Percentiles rank a stretch among this genome's conserved stretches.
These are phyloP conservation scores for Curvularia sp. DNA, from an alignment of 2,329 filamentous ascomycete species.

Conservation along the genomic window DNA sequence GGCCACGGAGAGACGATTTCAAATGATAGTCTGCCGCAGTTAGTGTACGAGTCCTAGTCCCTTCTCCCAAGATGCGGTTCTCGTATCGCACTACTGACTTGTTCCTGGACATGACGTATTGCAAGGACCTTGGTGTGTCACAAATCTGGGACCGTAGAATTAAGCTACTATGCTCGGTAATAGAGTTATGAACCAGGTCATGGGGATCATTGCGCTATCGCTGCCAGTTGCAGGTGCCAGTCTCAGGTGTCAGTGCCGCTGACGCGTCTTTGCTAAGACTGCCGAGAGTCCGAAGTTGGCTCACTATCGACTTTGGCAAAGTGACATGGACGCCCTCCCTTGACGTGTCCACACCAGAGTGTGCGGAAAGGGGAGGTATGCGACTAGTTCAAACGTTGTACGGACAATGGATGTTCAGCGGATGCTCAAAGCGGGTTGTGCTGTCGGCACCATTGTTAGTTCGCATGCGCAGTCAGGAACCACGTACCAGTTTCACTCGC, in stretches of 20 bases:
- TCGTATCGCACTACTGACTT: slow-evolving; percentile 10
- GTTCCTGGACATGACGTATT: slow-evolving; percentile 10
- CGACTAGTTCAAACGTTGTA: neutral
- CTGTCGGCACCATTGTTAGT: neutral
- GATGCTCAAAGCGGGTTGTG: neutral
- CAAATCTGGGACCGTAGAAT: slow-evolving; percentile 16
- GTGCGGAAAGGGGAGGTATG: neutral
- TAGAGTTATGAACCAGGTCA: slow-evolving; percentile 9
- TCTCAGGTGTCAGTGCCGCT: neutral
- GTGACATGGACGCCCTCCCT: neutral
- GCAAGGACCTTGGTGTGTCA: slow-evolving; percentile 9
- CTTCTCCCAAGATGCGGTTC: neutral
- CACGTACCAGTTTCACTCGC: neutral
- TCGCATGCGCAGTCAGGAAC: slow-evolving; percentile 1
- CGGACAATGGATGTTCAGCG: neutral
- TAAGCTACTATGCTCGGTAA: slow-evolving; percentile 2
- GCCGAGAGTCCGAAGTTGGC: neutral
- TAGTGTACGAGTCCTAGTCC: neutral
- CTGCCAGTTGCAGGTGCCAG: neutral
- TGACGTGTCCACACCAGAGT: neutral
- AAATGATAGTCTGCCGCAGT: neutral
- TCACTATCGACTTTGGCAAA: neutral
- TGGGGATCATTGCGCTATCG: slow-evolving; percentile 6
- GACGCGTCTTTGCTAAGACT: neutral
- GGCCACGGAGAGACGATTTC: neutral